Percentiles rank a stretch among this genome's conserved stretches.
Conservation (phyloP, 306 rosid species). For the Prunus dulcis region DNA sequence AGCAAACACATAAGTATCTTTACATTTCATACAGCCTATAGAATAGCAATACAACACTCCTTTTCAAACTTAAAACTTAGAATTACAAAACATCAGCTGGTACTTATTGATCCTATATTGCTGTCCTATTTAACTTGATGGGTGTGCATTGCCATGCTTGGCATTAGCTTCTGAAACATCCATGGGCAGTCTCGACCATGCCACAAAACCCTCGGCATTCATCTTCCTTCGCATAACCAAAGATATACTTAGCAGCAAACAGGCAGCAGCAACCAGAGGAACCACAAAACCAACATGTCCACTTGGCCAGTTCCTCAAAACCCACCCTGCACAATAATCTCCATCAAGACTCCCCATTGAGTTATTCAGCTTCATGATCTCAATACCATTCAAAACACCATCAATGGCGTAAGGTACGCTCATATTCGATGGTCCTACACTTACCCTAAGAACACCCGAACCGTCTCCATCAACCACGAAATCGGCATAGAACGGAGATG, state of each 20-base stretch:
- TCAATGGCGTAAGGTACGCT: conserved; percentile 46
- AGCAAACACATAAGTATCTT: too few relatives aligned
- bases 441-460: conserved; percentile 37
- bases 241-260: conserved; percentile 33
- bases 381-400: conserved; percentile 50
- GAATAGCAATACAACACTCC: not conserved
- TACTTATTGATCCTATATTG: not conserved
- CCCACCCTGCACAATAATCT: conserved; percentile 21
- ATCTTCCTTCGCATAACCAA: conserved; percentile 29
- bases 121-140: not conserved
- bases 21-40: not conserved
- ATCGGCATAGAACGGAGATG: conserved; percentile 70
- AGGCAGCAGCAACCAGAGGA: conserved; percentile 34
- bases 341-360: conserved; percentile 47
- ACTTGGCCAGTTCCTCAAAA: conserved; percentile 32
- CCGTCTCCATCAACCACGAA: conserved; percentile 59
- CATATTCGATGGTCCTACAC: conserved; percentile 55
- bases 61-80: not conserved
- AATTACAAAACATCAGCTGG: conserved; percentile 4
- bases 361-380: conserved; percentile 54
- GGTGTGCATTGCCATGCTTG: conserved; percentile 6
- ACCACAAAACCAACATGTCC: conserved; percentile 20
- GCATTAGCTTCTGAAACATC: conserved; percentile 19
- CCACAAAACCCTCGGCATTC: conserved; percentile 17
- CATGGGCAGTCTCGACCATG: conserved; percentile 43